Percentiles rank a stretch among this genome's conserved stretches.
These are phyloP conservation scores for Taphrina flavorubra DNA, from an alignment of 1,139 yeast genomes.

Conservation along the genomic window DNA sequence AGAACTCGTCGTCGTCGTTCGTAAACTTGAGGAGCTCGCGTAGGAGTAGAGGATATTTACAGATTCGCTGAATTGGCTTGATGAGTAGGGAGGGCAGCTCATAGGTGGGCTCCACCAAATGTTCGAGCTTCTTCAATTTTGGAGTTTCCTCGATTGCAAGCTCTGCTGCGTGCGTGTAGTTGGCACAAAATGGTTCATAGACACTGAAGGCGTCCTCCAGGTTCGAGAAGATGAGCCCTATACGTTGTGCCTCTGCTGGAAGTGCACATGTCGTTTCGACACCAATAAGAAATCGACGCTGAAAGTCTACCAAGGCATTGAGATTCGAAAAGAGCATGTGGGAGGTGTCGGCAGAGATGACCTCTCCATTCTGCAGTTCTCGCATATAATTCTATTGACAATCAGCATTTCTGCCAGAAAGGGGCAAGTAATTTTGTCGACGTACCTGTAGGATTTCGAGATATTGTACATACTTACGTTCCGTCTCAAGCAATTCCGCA, in stretches of 20 bases:
- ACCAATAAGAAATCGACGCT: slow-evolving; percentile 84
- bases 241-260: slow-evolving; percentile 75
- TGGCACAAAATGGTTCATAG: slow-evolving; percentile 84
- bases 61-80: slow-evolving; percentile 92
- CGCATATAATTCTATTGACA: slow-evolving; percentile 60
- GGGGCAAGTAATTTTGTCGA: too few relatives aligned
- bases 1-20: slow-evolving; percentile 61
- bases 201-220: slow-evolving; percentile 71
- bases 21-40: slow-evolving; percentile 75
- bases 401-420: neutral
- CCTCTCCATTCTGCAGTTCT: slow-evolving; percentile 68
- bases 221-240: slow-evolving; percentile 82
- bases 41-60: slow-evolving; percentile 86
- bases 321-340: slow-evolving; percentile 87
- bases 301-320: slow-evolving; percentile 84
- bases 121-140: slow-evolving; percentile 62
- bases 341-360: slow-evolving; percentile 77
- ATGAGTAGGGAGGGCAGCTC: slow-evolving; percentile 87
- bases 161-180: slow-evolving; percentile 85
- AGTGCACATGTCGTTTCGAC: slow-evolving; percentile 84
- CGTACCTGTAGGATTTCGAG: slow-evolving; percentile 65
- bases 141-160: slow-evolving; percentile 69
- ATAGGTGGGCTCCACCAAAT: slow-evolving; percentile 79
- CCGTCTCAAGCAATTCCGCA: slow-evolving; percentile 84
- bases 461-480: slow-evolving; percentile 89